Conservation (phyloP, 2,329 filamentous ascomycete species). For the Stemphylium beticola region DNA sequence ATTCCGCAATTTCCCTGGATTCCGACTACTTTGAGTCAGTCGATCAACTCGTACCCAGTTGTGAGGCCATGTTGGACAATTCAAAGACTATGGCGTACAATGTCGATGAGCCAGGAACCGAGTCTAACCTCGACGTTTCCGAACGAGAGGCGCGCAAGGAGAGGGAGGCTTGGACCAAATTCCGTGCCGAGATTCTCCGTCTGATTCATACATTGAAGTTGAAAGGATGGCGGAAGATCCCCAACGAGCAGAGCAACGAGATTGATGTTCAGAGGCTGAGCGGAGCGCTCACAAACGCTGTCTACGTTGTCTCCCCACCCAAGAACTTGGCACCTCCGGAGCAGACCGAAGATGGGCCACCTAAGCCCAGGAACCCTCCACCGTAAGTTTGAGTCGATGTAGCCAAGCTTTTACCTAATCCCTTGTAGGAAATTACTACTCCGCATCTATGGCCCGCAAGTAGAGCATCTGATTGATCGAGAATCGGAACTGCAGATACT, state of each 20-base stretch:
- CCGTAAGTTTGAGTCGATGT: constrained; percentile 53
- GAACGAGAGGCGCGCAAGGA: constrained; percentile 65
- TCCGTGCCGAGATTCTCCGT: constrained; percentile 91
- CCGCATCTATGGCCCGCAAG: constrained; percentile 92
- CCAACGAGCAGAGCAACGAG: constrained; percentile 70
- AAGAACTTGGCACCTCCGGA: constrained; percentile 59
- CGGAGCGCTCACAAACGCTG: constrained; percentile 92
- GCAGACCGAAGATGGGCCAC: constrained; percentile 47
- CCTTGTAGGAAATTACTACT: constrained; percentile 75
- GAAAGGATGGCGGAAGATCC: constrained; percentile 88
- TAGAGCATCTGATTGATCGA: constrained; percentile 93
- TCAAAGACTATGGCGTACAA: constrained; percentile 83
- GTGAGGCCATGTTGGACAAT: constrained; percentile 86
- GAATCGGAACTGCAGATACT: constrained; percentile 89
- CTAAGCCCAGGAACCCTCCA: constrained; percentile 56
- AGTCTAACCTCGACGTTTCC: constrained; percentile 50
- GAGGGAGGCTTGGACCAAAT: constrained; percentile 77
- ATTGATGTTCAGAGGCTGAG: constrained; percentile 79
- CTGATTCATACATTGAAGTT: constrained; percentile 86
- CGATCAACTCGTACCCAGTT: constrained; percentile 82
- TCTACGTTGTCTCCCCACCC: constrained; percentile 91
- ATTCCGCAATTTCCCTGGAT: constrained; percentile 72
- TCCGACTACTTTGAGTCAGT: constrained; percentile 80
- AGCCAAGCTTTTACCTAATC: constrained; percentile 13
- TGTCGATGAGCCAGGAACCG: constrained; percentile 62